A percentile compares a stretch with the other conserved stretches of the same genome.
phyloP scores from a whole-genome alignment of 78 protist genomes.

The Dictyostelium intermedium region DNA sequence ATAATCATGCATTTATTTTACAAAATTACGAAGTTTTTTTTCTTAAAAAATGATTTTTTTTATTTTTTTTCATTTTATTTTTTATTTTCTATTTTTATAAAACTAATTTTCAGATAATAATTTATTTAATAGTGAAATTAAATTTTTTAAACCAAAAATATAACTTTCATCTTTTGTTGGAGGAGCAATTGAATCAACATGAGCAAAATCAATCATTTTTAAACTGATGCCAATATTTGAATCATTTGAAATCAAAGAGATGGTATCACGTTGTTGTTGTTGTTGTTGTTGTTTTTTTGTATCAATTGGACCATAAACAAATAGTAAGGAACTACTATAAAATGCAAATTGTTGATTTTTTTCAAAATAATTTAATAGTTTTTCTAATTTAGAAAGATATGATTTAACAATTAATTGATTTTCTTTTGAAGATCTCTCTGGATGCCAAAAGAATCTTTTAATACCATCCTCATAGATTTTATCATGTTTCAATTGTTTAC shows the following conservation, averaged over 20 bases:
- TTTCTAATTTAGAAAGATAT: background rate
- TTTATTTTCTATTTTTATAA: background rate
- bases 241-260: background rate
- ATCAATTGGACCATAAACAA: constrained; percentile 58
- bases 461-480: constrained; percentile 31
- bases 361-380: background rate
- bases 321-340: constrained; percentile 49
- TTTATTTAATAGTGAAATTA: background rate
- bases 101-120: background rate
- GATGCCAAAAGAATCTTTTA: background rate
- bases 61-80: background rate
- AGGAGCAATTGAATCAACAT: constrained; percentile 11
- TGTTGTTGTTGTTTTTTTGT: no score
- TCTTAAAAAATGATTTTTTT: no score
- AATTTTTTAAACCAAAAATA: background rate
- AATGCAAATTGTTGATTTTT: constrained; percentile 1
- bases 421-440: background rate
- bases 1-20: no score
- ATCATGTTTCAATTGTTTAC: constrained; percentile 37
- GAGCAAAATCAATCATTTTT: constrained; percentile 81
- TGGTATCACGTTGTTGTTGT: background rate
- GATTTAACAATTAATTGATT: background rate
- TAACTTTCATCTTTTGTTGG: background rate
- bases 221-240: background rate
- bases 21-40: no score